Conservation (phyloP, 495 filamentous ascomycete genomes). For the Xylaria scruposa region DNA sequence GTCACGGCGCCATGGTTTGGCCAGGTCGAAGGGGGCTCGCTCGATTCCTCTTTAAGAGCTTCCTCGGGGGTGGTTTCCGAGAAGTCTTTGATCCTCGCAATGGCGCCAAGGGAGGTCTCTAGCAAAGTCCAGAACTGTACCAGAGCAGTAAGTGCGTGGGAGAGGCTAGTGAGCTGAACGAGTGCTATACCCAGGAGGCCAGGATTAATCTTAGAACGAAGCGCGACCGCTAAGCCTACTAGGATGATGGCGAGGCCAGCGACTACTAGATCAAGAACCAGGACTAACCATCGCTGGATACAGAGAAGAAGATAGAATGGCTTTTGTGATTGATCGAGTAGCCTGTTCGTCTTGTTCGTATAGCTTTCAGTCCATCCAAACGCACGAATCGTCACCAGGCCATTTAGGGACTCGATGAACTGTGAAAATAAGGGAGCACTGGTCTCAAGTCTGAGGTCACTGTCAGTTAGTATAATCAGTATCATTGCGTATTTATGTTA, state of each 20-base stretch:
- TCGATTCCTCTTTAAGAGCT: conserved; percentile 26
- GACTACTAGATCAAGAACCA: conserved; percentile 58
- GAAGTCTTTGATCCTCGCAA: conserved; percentile 46
- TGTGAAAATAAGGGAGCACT: conserved; percentile 40
- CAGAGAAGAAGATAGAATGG: conserved; percentile 66
- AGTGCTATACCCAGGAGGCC: conserved; percentile 33
- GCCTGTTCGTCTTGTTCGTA: conserved; percentile 49
- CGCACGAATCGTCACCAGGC: conserved; percentile 59
- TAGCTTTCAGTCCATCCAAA: conserved; percentile 61
- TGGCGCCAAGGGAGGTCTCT: conserved; percentile 53
- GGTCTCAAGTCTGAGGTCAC: conserved; percentile 7
- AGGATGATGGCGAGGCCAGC: conserved; percentile 57
- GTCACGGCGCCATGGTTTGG: conserved; percentile 31
- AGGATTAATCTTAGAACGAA: conserved; percentile 37
- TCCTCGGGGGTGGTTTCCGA: conserved; percentile 28
- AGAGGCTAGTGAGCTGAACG: conserved; percentile 30
- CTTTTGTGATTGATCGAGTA: conserved; percentile 62
- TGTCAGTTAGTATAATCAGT: conserved; percentile 27
- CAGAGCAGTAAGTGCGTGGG: conserved; percentile 28
- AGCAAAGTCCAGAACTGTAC: conserved; percentile 45
- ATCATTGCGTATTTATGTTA: conserved; percentile 6
- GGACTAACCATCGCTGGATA: conserved; percentile 61
- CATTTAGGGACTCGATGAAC: conserved; percentile 57
- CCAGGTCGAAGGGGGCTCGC: conserved; percentile 31
- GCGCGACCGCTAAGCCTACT: conserved; percentile 53